Percentiles rank a stretch among this genome's conserved stretches.
phyloP scores from a whole-genome alignment of 1,284 basidiomycete genomes.

The Abortiporus biennis region DNA sequence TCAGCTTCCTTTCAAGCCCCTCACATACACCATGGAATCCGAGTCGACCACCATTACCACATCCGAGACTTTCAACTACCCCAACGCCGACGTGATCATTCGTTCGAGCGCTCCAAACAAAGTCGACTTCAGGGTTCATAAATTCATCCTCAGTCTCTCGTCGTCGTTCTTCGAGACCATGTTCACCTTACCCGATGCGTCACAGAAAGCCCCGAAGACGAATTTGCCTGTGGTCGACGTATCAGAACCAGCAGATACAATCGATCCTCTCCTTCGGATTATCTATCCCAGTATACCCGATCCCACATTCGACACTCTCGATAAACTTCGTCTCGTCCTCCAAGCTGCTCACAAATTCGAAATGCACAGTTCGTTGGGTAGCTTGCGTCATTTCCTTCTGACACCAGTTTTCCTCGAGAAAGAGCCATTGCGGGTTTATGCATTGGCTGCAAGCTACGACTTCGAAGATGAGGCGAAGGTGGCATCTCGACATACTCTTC shows the following conservation, averaged over 20 bases:
- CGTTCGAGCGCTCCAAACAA: neutral
- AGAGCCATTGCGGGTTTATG: constrained; percentile 52
- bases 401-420: neutral
- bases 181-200: neutral
- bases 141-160: neutral
- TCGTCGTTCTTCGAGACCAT: neutral
- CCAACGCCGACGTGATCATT: neutral
- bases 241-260: neutral
- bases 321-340: neutral
- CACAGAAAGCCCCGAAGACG: too few relatives aligned
- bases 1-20: too few relatives aligned
- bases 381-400: too few relatives aligned
- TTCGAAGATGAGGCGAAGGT: constrained; percentile 46
- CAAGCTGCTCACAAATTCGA: neutral
- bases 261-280: neutral
- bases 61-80: too few relatives aligned
- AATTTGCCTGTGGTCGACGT: neutral
- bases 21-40: too few relatives aligned
- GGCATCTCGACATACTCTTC: constrained; percentile 35
- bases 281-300: too few relatives aligned
- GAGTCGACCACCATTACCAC: too few relatives aligned
- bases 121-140: neutral
- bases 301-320: neutral
- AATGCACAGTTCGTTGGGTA: neutral
- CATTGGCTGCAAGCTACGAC: constrained; percentile 46